Evolutionary conservation across 768 basidiomycete species (phyloP), one percentile per base, ranked within the genome.

Genomic region (Macrolepiota fuliginosa): DNA sequence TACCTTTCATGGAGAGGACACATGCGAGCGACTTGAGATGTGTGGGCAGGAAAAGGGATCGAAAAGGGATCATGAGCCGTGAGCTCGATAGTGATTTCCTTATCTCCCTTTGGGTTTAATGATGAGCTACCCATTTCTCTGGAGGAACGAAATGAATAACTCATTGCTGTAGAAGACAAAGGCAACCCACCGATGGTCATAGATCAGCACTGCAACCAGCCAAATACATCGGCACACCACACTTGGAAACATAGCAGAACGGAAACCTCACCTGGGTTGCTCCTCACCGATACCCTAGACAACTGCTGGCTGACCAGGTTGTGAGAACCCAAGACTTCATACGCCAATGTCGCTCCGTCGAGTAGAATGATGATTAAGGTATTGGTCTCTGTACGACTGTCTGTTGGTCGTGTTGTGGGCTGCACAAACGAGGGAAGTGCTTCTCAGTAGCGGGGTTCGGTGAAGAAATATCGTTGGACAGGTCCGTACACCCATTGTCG

Each of bases 1-100:
- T 63, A 81, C 81, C 81, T 57, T 81, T 81, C 81, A 83, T 81
- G 1, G 82, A 83, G 67, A 76, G 81, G 3, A 80, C 81, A 56
- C 81, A 79, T 7, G 76, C 70, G 27, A 83, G 73, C 79, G 80
- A 82, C 17, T 70, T 66, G 17, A 83, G 62, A 51, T 66, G 64
- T 19, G 68, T 61, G 11, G 82, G 63, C n/a, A 83, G 73, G 47
- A 65, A 68, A 9, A 76, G 68, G n/a, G n/a, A n/a, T n/a, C n/a
- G n/a, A n/a, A n/a, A n/a, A n/a, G 36, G 82, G 68, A 63, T 83
- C 81, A 45, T 79, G 72, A 25, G 82, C 80, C 63, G 81, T 69
- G 39, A 74, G 64, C 61, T 81, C 80, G n/a, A 82, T 76, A 12
- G 79, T 77, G n/a, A 82, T 67, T 3, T 70, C 66, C 51, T 81